Base-by-base conservation (phyloP, 192 early-diverging fungal genomes). In the Podila minutissima region DNA sequence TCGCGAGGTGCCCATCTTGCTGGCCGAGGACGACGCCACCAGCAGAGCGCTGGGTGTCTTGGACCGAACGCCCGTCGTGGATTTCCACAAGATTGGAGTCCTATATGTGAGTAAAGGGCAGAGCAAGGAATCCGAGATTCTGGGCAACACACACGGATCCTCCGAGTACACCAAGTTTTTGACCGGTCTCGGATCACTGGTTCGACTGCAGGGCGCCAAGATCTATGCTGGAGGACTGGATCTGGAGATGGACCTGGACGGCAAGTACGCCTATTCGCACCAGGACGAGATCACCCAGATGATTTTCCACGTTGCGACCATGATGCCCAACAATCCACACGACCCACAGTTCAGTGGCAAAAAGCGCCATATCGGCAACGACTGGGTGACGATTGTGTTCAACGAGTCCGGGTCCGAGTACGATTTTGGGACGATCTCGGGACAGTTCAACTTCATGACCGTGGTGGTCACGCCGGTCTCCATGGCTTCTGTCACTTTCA, bases 291-390 rank as follows among this genome's bases (percentile, higher is more conserved):
- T 95, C 58, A 90, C 91, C 0, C 94, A 98, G 74, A 91, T 96
- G 28, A 89, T 97, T 15, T 99, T 98, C 84, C 98, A 99, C 73
- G 91, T 92, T 8, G 91, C 96, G 17, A 98, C 97, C 20, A 88
- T 99, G 72, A 98, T 99, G 96, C 98, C 98, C 0, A 82, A 90
- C 58, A 77, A 89, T 2, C 84, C 86, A 49, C 89, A 90, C 58
- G 97, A 99, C 82, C 90, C 92, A 59, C 84, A 90, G 58, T 89
- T 95, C 74, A 92, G 89, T 70, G 77, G 79, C 19, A 99, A 99
- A 74, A 99, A 99, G 86, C 86, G 95, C 32, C 96, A 98, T 75
- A 96, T 99, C 71, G 98, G 96, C 51, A 99, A 99, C 76, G 96
- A 99, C 84, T 98, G 92, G 86, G 95, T 99, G 60, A 91, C 92